phyloP scores from a whole-genome alignment of 1,139 yeast species.

The Saccharomycopsis hybrid region DNA sequence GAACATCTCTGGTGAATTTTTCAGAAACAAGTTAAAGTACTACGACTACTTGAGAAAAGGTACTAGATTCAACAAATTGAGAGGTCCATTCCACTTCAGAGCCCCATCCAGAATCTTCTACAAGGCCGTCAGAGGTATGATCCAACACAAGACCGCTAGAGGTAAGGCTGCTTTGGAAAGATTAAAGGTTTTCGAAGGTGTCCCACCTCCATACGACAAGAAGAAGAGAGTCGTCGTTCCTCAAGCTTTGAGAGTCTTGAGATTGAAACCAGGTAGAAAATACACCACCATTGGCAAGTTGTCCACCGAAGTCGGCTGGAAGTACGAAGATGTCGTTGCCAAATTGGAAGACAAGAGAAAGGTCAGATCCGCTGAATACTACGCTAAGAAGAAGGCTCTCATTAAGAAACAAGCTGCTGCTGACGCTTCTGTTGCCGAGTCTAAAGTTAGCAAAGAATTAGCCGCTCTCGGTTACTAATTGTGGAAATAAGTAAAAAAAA shows the following conservation, averaged over 20 bases:
- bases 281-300: slow-evolving; percentile 98
- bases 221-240: slow-evolving; percentile 99
- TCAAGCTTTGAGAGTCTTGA: slow-evolving; percentile 98
- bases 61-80: slow-evolving; percentile 96
- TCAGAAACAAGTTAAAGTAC: slow-evolving; percentile 99
- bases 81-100: slow-evolving; percentile 99
- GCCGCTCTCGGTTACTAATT: slow-evolving; percentile 79
- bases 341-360: slow-evolving; percentile 99
- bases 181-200: slow-evolving; percentile 99
- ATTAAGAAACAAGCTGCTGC: slow-evolving; percentile 88
- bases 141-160: slow-evolving; percentile 99
- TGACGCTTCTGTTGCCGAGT: slow-evolving; percentile 53
- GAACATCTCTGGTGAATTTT: slow-evolving; percentile 99
- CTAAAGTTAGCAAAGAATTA: slow-evolving; percentile 75
- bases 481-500: slow-evolving; percentile 1
- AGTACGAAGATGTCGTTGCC: slow-evolving; percentile 96
- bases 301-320: slow-evolving; percentile 98
- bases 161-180: slow-evolving; percentile 99
- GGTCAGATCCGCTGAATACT: slow-evolving; percentile 98
- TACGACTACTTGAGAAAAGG: slow-evolving; percentile 99
- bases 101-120: slow-evolving; percentile 99
- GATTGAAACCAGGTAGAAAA: slow-evolving; percentile 99
- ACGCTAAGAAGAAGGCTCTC: slow-evolving; percentile 97
- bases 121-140: slow-evolving; percentile 99
- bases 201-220: slow-evolving; percentile 99